These are phyloP conservation scores for Rossbeevera mucosa DNA, from an alignment of 768 basidiomycete genomes.

Conservation along the genomic window DNA sequence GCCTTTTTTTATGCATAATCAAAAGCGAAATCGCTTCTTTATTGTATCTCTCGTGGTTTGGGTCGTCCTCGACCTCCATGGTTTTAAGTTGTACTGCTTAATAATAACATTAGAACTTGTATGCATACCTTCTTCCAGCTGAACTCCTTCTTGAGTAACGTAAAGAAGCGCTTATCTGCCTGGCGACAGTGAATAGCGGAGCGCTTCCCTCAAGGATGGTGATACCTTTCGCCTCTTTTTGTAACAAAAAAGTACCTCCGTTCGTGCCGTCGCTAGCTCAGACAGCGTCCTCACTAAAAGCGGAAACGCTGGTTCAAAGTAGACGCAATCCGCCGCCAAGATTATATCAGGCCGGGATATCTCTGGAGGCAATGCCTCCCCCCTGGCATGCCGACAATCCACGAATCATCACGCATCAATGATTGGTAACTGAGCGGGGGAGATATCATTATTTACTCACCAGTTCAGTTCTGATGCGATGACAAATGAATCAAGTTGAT, in stretches of 20 bases:
- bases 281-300: slow-evolving; percentile 76
- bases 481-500: slow-evolving; percentile 51
- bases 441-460: slow-evolving; percentile 45
- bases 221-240: slow-evolving; percentile 86
- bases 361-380: slow-evolving; percentile 45
- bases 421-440: background rate
- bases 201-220: background rate
- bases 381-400: slow-evolving; percentile 46
- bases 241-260: slow-evolving; percentile 86
- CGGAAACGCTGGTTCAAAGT: slow-evolving; percentile 91
- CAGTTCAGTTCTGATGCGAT: slow-evolving; percentile 75
- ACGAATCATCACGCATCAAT: background rate
- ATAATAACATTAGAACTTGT: background rate
- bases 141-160: slow-evolving; percentile 72
- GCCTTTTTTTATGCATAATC: slow-evolving; percentile 28
- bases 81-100: slow-evolving; percentile 1
- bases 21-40: slow-evolving; percentile 67
- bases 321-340: slow-evolving; percentile 92
- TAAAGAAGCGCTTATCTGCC: slow-evolving; percentile 89
- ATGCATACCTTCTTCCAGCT: slow-evolving; percentile 57
- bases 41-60: slow-evolving; percentile 50
- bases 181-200: slow-evolving; percentile 26
- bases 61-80: slow-evolving; percentile 58
- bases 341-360: slow-evolving; percentile 61
- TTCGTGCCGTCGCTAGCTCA: slow-evolving; percentile 50